Evolutionary conservation across 495 filamentous ascomycete genomes (phyloP).

Genomic region (Hypoxylon crocopeplum): DNA sequence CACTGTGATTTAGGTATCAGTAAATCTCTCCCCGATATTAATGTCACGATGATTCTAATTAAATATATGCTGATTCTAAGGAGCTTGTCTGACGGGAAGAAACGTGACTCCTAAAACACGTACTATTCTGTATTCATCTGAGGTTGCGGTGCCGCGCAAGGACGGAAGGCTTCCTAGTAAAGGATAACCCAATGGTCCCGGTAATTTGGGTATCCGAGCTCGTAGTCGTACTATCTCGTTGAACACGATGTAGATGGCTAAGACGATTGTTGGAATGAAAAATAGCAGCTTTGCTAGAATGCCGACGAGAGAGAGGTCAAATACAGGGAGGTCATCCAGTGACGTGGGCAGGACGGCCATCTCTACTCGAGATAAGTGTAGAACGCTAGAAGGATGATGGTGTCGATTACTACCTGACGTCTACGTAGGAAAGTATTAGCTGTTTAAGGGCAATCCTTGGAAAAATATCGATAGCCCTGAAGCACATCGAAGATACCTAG

Average conservation of each 20-base stretch:
- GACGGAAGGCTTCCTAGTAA: slow-evolving; percentile 69
- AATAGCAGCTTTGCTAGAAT: slow-evolving; percentile 7
- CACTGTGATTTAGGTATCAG: slow-evolving; percentile 39
- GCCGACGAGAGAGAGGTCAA: neutral
- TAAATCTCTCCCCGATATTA: no score
- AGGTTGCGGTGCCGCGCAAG: slow-evolving; percentile 50
- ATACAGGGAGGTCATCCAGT: slow-evolving; percentile 1
- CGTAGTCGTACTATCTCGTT: slow-evolving; percentile 25
- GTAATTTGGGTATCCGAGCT: slow-evolving; percentile 65
- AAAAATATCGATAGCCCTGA: neutral
- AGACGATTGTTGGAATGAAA: neutral
- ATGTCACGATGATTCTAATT: no score
- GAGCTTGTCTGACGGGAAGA: no score
- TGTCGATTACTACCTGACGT: neutral
- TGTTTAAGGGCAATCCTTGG: neutral
- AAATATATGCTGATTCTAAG: no score
- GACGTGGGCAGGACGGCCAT: slow-evolving; percentile 17
- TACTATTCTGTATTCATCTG: slow-evolving; percentile 54
- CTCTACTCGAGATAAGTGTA: neutral
- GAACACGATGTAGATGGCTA: slow-evolving; percentile 13
- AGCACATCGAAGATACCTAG: neutral
- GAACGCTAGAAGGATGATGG: no score
- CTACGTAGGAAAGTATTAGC: neutral
- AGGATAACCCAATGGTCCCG: slow-evolving; percentile 68
- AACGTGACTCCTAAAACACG: no score